Conservation (phyloP, 2,329 filamentous ascomycete species). For the Diaporthe citri region DNA sequence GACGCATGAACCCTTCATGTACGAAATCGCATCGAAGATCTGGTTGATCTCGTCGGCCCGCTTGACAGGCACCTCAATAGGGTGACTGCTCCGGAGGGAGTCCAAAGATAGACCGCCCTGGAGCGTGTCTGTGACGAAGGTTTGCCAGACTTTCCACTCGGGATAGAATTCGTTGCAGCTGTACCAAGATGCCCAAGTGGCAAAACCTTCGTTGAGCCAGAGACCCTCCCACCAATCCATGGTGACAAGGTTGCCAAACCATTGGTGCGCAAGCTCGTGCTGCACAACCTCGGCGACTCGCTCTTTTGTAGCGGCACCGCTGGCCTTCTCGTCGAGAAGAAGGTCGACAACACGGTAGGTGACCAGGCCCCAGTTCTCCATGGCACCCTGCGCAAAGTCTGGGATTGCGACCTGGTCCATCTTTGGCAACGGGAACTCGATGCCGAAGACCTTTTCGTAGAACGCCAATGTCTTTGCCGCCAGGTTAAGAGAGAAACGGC, state of each 20-base stretch:
- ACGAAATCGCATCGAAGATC: conserved; percentile 98
- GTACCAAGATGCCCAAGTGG: conserved; percentile 87
- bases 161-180: conserved; percentile 95
- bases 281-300: conserved; percentile 95
- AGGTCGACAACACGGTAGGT: conserved; percentile 95
- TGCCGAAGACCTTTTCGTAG: conserved; percentile 95
- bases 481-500: conserved; percentile 89
- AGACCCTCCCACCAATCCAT: conserved; percentile 96
- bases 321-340: conserved; percentile 91
- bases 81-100: conserved; percentile 93
- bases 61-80: conserved; percentile 96
- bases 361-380: conserved; percentile 98
- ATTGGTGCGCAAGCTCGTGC: conserved; percentile 94
- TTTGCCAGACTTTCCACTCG: conserved; percentile 98
- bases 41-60: conserved; percentile 96
- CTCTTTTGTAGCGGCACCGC: conserved; percentile 89
- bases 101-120: conserved; percentile 90
- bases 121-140: conserved; percentile 92
- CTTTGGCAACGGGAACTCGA: conserved; percentile 88
- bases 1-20: conserved; percentile 96
- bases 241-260: conserved; percentile 92
- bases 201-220: conserved; percentile 92
- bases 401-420: conserved; percentile 98
- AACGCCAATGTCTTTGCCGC: conserved; percentile 91
- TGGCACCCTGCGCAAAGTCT: conserved; percentile 94